phyloP scores from a whole-genome alignment of 1,284 basidiomycete species.

The Apiotrichum laibachii region DNA sequence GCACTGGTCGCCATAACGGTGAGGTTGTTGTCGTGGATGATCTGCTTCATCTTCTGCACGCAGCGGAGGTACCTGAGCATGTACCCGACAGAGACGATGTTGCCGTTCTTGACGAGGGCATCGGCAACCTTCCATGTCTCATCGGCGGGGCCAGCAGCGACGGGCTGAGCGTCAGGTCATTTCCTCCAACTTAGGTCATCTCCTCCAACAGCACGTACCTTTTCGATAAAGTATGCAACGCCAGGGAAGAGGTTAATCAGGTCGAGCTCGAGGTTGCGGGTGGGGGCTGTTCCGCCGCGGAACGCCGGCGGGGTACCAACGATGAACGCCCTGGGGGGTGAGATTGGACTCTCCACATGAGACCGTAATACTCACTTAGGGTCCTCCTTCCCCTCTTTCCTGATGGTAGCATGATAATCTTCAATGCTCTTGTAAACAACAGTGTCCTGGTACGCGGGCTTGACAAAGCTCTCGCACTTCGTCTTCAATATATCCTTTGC shows the following conservation, averaged over 20 bases:
- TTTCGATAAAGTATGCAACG: slow-evolving; percentile 91
- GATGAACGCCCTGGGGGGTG: slow-evolving; percentile 65
- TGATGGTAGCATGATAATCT: slow-evolving; percentile 72
- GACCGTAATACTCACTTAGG: slow-evolving; percentile 53
- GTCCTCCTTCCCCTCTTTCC: slow-evolving; percentile 47
- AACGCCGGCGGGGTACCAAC: slow-evolving; percentile 92
- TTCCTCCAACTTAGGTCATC: no score
- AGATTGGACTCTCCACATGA: no score
- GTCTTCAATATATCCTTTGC: slow-evolving; percentile 76
- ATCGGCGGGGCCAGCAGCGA: slow-evolving; percentile 72
- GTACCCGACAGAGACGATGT: slow-evolving; percentile 84
- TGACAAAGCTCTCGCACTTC: slow-evolving; percentile 92
- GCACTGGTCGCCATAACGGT: slow-evolving; percentile 96
- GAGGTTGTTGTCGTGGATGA: slow-evolving; percentile 89
- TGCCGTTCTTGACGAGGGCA: slow-evolving; percentile 64
- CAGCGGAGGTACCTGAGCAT: slow-evolving; percentile 93
- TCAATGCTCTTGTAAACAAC: slow-evolving; percentile 82
- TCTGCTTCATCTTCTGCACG: slow-evolving; percentile 98
- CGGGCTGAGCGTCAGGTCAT: slow-evolving; percentile 55
- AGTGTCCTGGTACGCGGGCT: slow-evolving; percentile 90
- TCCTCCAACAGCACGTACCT: no score
- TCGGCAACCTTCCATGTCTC: slow-evolving; percentile 63
- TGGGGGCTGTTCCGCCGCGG: slow-evolving; percentile 72
- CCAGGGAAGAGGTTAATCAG: slow-evolving; percentile 86
- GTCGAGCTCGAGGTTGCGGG: slow-evolving; percentile 83